Percentiles rank a stretch among this genome's conserved stretches.
Conservation (phyloP, 2,329 filamentous ascomycete species). For the Chrysoporthe cubensis region DNA sequence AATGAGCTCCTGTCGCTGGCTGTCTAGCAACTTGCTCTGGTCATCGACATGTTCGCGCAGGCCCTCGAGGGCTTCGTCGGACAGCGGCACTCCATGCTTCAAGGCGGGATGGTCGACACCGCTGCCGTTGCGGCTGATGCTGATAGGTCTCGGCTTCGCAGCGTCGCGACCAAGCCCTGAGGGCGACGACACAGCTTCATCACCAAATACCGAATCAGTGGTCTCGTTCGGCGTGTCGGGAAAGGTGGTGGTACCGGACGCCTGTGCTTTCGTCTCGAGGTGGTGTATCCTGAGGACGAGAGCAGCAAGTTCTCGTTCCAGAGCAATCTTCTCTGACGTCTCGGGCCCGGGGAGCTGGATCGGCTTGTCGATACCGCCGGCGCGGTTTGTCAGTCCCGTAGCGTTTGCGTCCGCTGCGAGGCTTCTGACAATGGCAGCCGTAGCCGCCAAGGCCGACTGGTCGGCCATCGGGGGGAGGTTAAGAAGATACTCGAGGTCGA, state of each 20-base stretch:
- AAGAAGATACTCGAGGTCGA: conserved; percentile 18
- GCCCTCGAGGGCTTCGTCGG: conserved; percentile 81
- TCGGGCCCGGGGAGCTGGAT: conserved; percentile 78
- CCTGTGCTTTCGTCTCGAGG: conserved; percentile 77
- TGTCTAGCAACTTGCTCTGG: conserved; percentile 89
- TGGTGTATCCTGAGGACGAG: conserved; percentile 78
- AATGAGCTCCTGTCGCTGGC: conserved; percentile 82
- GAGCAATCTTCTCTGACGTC: conserved; percentile 72
- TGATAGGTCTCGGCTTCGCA: conserved; percentile 33
- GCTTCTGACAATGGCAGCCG: conserved; percentile 57
- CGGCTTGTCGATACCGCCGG: conserved; percentile 46
- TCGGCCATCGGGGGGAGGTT: conserved; percentile 49
- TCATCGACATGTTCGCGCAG: conserved; percentile 90
- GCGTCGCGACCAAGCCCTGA: conserved; percentile 46
- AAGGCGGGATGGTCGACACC: conserved; percentile 32
- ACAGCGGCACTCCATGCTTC: conserved; percentile 59
- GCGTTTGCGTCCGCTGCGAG: conserved; percentile 52
- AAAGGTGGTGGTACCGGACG: conserved; percentile 58
- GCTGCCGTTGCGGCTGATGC: conserved; percentile 35
- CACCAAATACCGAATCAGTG: conserved; percentile 65
- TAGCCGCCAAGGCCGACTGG: conserved; percentile 58
- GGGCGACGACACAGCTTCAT: conserved; percentile 53
- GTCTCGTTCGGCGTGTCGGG: conserved; percentile 84
- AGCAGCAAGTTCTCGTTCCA: conserved; percentile 83
- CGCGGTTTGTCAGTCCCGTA: conserved; percentile 41